Evolutionary conservation across 164 flowering plant species (phyloP).

Genomic region (Vitis riparia): DNA sequence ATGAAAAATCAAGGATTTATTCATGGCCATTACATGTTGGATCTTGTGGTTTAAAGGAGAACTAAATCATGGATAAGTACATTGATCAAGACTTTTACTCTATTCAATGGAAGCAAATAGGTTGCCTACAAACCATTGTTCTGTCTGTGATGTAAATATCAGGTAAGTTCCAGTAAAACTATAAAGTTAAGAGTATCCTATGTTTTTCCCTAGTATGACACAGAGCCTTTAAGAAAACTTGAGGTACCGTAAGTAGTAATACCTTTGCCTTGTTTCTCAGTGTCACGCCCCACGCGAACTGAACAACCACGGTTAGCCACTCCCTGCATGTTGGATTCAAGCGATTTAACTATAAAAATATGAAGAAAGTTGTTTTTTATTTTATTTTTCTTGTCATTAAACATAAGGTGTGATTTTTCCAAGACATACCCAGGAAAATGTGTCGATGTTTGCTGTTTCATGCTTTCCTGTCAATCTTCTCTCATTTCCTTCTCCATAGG

Average conservation of each 20-base stretch:
- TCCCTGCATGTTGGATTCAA: slow-evolving; percentile 49
- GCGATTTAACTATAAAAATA: background rate
- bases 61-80: too few species aligned
- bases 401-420: background rate
- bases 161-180: too few species aligned
- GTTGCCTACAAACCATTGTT: too few species aligned
- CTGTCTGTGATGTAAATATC: too few species aligned
- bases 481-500: slow-evolving; percentile 99
- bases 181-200: too few species aligned
- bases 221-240: background rate
- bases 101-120: too few species aligned
- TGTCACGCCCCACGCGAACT: slow-evolving; percentile 94
- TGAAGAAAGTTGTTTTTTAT: background rate
- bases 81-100: too few species aligned
- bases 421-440: slow-evolving; percentile 88
- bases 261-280: slow-evolving; percentile 95
- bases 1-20: too few species aligned
- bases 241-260: background rate
- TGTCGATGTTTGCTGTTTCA: slow-evolving; percentile 85
- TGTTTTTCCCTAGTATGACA: too few species aligned
- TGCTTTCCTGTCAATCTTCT: slow-evolving; percentile 96
- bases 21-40: too few species aligned
- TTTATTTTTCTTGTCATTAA: background rate
- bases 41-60: too few species aligned
- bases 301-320: slow-evolving; percentile 99